A percentile compares a stretch with the other conserved stretches of the same genome.
phyloP scores from a whole-genome alignment of 73 alveolate genomes.

The Tetrahymena thermophila region DNA sequence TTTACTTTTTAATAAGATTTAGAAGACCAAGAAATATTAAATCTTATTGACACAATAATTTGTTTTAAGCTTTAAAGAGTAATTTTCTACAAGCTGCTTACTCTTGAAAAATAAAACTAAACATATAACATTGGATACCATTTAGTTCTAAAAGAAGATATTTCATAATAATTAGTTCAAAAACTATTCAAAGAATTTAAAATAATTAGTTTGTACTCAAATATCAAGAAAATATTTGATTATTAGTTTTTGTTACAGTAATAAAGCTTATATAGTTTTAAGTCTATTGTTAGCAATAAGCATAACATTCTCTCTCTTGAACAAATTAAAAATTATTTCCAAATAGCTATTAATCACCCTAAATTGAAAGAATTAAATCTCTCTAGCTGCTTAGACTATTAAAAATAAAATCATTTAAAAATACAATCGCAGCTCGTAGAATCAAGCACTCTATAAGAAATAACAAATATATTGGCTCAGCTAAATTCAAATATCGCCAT shows the following conservation, averaged over 20 bases:
- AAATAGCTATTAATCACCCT: neutral
- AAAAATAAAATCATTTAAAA: neutral
- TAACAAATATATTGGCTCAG: neutral
- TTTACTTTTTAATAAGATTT: no score
- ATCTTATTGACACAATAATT: neutral
- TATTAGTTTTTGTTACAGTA: no score
- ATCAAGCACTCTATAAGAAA: neutral
- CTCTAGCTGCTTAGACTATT: neutral
- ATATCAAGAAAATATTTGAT: neutral
- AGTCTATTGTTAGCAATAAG: no score
- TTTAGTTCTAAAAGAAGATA: neutral
- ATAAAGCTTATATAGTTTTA: neutral
- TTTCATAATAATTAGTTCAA: neutral
- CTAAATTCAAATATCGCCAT: neutral
- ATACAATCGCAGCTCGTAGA: neutral
- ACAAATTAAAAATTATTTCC: no score
- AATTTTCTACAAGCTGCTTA: neutral
- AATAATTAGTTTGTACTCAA: neutral
- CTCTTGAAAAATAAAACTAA: neutral
- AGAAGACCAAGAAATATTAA: neutral
- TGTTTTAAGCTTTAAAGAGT: neutral
- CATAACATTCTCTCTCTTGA: neutral
- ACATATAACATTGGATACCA: neutral
- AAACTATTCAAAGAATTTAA: neutral
- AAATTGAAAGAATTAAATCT: neutral